Evolutionary conservation across 208 protist genomes (phyloP).

Genomic region (Acanthamoeba royreba): DNA sequence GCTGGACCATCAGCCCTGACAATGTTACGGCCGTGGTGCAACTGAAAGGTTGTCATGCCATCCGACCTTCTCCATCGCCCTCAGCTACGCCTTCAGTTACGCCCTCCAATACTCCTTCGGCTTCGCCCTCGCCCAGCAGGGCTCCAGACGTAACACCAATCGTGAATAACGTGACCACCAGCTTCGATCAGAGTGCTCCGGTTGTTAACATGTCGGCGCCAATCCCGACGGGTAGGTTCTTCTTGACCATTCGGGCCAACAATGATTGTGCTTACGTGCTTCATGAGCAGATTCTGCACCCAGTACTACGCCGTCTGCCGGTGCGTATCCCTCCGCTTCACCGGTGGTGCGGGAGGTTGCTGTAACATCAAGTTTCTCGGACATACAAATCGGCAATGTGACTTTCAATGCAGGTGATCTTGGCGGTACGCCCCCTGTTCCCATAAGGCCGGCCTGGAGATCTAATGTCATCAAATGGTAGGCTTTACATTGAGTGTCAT

Average conservation of each 20-base stretch:
- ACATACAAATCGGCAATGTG: background rate
- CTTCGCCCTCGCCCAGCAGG: background rate
- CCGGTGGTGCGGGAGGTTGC: background rate
- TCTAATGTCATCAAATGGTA: too few species aligned
- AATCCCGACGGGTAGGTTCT: background rate
- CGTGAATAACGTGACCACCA: background rate
- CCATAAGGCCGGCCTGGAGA: too few species aligned
- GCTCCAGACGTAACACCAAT: background rate
- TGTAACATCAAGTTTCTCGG: background rate
- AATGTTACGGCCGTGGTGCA: background rate
- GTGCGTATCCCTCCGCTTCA: background rate
- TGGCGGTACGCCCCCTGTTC: too few species aligned
- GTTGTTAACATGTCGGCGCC: background rate
- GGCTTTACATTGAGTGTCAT: too few species aligned
- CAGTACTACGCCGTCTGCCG: background rate
- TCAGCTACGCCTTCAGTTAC: background rate
- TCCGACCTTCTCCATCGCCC: background rate
- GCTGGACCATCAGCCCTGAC: background rate
- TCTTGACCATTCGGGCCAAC: background rate
- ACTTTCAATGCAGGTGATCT: background rate
- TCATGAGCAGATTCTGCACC: background rate
- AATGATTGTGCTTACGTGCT: background rate
- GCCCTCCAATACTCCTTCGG: background rate
- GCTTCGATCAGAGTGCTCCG: background rate
- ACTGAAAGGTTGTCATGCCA: background rate